Percentiles rank a stretch among this genome's conserved stretches.
These are phyloP conservation scores for Candolleomyces eurysporus DNA, from an alignment of 768 basidiomycete genomes.

Conservation along the genomic window DNA sequence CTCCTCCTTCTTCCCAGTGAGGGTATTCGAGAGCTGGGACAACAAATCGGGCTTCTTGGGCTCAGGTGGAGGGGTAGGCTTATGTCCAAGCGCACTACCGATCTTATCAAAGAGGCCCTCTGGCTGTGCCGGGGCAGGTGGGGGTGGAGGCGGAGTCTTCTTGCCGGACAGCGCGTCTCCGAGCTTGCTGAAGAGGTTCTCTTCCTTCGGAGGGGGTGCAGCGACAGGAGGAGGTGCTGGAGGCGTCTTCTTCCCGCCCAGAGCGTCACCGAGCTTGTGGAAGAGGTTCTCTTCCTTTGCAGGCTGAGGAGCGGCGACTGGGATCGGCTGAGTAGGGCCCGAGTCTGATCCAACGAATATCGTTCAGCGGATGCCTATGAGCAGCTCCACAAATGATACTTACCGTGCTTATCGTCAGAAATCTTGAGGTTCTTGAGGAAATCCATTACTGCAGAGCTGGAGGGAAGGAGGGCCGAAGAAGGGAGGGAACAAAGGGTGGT, in stretches of 20 bases:
- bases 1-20: conserved; percentile 13
- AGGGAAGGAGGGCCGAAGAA: neutral
- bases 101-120: conserved; percentile 13
- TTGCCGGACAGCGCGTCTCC: conserved; percentile 6
- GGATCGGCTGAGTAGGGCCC: neutral
- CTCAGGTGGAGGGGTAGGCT: conserved; percentile 10
- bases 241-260: neutral
- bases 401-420: conserved; percentile 5
- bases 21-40: conserved; percentile 11
- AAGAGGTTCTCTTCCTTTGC: conserved; percentile 7
- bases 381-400: neutral
- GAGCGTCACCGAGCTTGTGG: conserved; percentile 1
- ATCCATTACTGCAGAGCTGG: conserved; percentile 5
- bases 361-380: neutral
- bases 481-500: neutral
- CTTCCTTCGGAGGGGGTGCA: conserved; percentile 1
- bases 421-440: conserved; percentile 13
- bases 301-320: neutral
- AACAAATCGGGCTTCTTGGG: conserved; percentile 10
- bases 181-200: conserved; percentile 13
- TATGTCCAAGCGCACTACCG: neutral
- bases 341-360: neutral
- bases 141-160: conserved; percentile 10
- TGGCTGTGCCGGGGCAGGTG: conserved; percentile 10
- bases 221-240: neutral